Percentiles rank a stretch among this genome's conserved stretches.
phyloP scores from a whole-genome alignment of 108 stramenopile genomes.

The Discostella pseudostelligera region DNA sequence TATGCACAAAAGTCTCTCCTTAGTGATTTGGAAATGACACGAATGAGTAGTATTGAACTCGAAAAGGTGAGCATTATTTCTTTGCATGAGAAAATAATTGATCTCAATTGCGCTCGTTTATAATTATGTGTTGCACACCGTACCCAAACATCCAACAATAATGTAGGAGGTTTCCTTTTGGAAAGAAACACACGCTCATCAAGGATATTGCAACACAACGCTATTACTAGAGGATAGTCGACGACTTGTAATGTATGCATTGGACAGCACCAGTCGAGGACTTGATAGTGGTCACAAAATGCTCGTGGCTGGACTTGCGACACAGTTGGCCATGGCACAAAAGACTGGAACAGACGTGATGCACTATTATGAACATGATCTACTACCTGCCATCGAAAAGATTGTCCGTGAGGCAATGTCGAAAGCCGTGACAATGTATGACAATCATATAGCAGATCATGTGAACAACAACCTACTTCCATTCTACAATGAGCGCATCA shows the following conservation, averaged over 20 bases:
- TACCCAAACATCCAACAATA: neutral
- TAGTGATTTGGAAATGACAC: slow-evolving; percentile 14
- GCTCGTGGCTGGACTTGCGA: slow-evolving; percentile 13
- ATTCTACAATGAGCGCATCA: slow-evolving; percentile 6
- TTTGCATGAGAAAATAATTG: too few species aligned
- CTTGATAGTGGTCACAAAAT: slow-evolving; percentile 15
- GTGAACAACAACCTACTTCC: slow-evolving; percentile 25
- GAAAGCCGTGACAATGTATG: slow-evolving; percentile 25
- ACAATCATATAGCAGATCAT: slow-evolving; percentile 22
- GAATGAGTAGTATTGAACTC: slow-evolving; percentile 13
- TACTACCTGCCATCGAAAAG: slow-evolving; percentile 14
- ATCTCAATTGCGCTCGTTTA: too few species aligned
- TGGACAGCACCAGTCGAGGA: slow-evolving; percentile 19
- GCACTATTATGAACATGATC: slow-evolving; percentile 13
- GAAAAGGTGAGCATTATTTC: slow-evolving; percentile 35
- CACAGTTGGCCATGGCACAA: slow-evolving; percentile 7
- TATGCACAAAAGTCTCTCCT: slow-evolving; percentile 11
- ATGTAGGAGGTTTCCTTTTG: slow-evolving; percentile 35
- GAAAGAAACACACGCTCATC: slow-evolving; percentile 34
- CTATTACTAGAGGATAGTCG: slow-evolving; percentile 37
- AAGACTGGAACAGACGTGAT: slow-evolving; percentile 12
- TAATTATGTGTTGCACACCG: neutral
- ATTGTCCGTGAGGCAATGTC: slow-evolving; percentile 8
- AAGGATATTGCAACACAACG: slow-evolving; percentile 45
- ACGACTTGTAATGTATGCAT: slow-evolving; percentile 15